Conservation (phyloP, 768 basidiomycete species). For the Lepiota venenata region DNA sequence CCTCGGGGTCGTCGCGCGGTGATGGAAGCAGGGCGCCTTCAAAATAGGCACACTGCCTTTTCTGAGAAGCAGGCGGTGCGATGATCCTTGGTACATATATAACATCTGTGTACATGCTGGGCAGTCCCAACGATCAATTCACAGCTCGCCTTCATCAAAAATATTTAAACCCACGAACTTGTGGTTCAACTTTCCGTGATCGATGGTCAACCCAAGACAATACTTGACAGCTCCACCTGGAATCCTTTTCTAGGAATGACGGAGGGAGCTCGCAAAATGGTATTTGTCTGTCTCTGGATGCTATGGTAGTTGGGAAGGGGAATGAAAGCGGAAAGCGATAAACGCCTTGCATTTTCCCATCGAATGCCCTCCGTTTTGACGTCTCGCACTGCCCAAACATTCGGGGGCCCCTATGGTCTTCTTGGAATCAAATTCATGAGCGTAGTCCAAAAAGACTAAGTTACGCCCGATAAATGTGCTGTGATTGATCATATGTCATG, state of each 20-base stretch:
- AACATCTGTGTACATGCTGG: conserved; percentile 21
- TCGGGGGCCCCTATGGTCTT: conserved; percentile 26
- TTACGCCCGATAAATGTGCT: neutral
- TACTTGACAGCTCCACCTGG: conserved; percentile 31
- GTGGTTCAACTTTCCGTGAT: conserved; percentile 33
- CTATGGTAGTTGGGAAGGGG: conserved; percentile 29
- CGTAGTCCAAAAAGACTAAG: conserved; percentile 8
- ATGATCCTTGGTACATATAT: conserved; percentile 15
- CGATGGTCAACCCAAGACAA: conserved; percentile 31
- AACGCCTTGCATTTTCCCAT: conserved; percentile 30
- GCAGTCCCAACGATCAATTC: neutral
- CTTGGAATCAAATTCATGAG: conserved; percentile 23
- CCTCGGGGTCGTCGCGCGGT: conserved; percentile 18
- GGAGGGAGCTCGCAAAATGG: conserved; percentile 24
- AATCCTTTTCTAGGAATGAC: conserved; percentile 30
- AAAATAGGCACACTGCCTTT: conserved; percentile 19
- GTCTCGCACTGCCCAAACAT: neutral
- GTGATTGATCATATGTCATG: neutral
- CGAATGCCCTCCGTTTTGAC: conserved; percentile 20
- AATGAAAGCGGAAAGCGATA: conserved; percentile 39
- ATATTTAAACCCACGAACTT: conserved; percentile 23
- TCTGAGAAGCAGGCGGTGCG: conserved; percentile 15
- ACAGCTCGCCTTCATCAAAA: neutral
- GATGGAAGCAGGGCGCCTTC: conserved; percentile 16
- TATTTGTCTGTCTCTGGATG: conserved; percentile 11